Base-by-base conservation (phyloP, 441 rosid species). In the Pelargonium australe region DNA sequence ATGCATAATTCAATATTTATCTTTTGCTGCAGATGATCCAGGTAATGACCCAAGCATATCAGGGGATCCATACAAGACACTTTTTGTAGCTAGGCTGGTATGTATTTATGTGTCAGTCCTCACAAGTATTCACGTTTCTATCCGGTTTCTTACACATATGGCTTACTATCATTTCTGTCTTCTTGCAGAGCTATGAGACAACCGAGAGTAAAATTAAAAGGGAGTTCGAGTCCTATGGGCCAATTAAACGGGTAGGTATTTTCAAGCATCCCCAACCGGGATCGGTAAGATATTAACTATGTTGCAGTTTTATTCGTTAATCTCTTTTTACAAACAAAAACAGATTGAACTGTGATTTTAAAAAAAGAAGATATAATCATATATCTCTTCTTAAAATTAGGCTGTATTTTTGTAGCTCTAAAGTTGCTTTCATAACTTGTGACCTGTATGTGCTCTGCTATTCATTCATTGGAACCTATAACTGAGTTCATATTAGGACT, bases 181-280 rank as follows among this genome's bases (percentile, higher is more conserved):
- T 63, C 23, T 72, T 84, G 86, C 94, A 92, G 97, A 92, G 82
- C 78, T 92, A 92, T 63, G 98, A 93, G 87, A 89, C 97, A 57
- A 73, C 89, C 1, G 96, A 93, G 85, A 90, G 91, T 87, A 90
- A 82, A 81, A 80, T 90, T 78, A 93, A 90, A 87, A 89, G 97
- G 89, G 98, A 93, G 89, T 86, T 90, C 83, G 98, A 93, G 76
- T 87, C 97, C 58, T 93, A 86, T 83, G 98, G 98, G 66, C 97
- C 98, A 66, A 86, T 93, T 77, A 93, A 93, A 76, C 88, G 90
- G 98, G 97, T 93, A 89, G 91, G 98, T 89, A 84, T 78, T 73
- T 82, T 77, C 83, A 81, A 77, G 80, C 77, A 75, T 73, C 78
- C 81, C 81, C 76, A 63, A 75, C 75, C 74, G 69, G 87, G 86